Conservation (phyloP, 2,329 filamentous ascomycete species). For the Colletotrichum brevisporum region DNA sequence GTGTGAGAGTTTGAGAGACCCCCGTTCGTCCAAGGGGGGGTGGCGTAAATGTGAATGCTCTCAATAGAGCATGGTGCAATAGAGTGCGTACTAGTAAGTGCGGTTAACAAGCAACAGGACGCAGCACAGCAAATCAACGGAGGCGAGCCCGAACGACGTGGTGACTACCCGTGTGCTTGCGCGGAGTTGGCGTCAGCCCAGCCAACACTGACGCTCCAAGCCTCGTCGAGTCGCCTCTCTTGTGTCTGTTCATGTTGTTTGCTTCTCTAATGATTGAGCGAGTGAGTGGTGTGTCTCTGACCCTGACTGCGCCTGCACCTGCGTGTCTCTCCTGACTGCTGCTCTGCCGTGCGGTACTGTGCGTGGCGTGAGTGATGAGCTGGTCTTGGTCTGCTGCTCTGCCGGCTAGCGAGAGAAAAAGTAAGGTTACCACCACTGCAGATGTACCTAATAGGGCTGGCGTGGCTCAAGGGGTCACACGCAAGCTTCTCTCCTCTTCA, state of each 20-base stretch:
- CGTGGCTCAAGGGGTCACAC: slow-evolving; percentile 6
- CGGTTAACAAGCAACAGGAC: background rate
- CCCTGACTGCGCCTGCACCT: background rate
- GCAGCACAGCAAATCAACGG: background rate
- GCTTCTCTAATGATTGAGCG: background rate
- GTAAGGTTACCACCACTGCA: slow-evolving; percentile 5
- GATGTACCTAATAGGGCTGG: slow-evolving; percentile 35
- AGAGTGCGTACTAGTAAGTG: background rate
- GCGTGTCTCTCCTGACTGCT: background rate
- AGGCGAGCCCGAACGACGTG: slow-evolving; percentile 1
- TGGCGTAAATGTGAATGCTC: too few relatives aligned
- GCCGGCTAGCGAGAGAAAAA: background rate
- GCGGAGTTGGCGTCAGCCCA: slow-evolving; percentile 32
- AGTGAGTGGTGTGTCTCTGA: background rate
- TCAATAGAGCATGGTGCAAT: too few relatives aligned
- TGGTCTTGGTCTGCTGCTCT: background rate
- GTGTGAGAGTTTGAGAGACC: slow-evolving; percentile 16
- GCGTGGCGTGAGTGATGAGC: too few relatives aligned
- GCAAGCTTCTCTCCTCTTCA: slow-evolving; percentile 17
- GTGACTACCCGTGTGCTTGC: slow-evolving; percentile 28
- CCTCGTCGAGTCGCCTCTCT: too few relatives aligned
- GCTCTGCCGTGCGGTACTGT: background rate
- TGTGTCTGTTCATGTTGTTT: background rate
- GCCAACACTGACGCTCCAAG: background rate
- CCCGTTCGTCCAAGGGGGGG: slow-evolving; percentile 6